Base-by-base conservation (phyloP, 1,284 basidiomycete genomes). In the Moniliophthora roreri region DNA sequence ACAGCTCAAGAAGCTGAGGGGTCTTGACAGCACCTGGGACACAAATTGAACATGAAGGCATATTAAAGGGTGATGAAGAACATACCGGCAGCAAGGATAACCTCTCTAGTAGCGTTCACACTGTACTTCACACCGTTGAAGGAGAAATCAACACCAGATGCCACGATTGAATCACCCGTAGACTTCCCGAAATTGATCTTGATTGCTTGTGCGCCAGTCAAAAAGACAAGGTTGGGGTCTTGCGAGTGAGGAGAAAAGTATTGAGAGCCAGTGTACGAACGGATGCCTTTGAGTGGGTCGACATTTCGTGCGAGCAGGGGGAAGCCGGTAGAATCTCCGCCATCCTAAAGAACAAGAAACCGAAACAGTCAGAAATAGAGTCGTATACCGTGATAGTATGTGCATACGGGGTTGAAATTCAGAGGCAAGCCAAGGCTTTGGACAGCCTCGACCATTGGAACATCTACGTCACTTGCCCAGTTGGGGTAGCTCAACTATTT, bases 11-110 rank as follows among this genome's bases (percentile, higher is more conserved):
- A 13, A 73, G 36, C 50, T 74, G 72, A 11, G 72, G 73, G 0
- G 72, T 73, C 52, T 68, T 60, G 47, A 69, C 61, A 1, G 69
- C 51, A 15, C 66, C 68, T 68, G 20, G 5, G 15, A 24, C 26
- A 40, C 5, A 9, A 7, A 47, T 47, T 20, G 34, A 36, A 7
- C 2, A 36, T 16, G 4, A 6, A 37, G 24, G 13, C 13, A 24
- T n/a, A 9, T 20, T 10, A 36, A 34, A 32, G 11, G 28, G 2
- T 5, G 9, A 34, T 11, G 13, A 13, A 23, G n/a, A 36, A 35
- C 45, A 56, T 53, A 58, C 76, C 75, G 6, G 68, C 67, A 46
- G 68, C 64, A 4, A 78, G 38, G 15, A 78, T 69, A 8, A 76
- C 66, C 34, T 78, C 76, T 45, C 63, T 68, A 32, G 57, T 65